Conservation (phyloP, 306 rosid genomes). For the Benincasa hispida region DNA sequence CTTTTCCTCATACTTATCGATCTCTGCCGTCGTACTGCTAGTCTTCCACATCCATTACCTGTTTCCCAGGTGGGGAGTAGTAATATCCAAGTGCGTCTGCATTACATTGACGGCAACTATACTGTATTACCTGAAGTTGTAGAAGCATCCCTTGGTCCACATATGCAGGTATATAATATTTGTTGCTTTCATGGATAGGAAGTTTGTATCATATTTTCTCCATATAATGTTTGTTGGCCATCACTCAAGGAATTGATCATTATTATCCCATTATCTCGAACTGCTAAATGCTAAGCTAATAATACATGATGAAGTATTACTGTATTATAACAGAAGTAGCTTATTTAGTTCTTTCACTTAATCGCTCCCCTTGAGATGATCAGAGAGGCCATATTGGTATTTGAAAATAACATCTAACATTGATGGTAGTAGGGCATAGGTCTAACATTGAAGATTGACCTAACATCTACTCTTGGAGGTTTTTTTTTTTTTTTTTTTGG, state of each 20-base stretch:
- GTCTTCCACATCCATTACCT: constrained; percentile 67
- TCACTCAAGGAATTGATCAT: not conserved
- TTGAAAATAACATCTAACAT: not conserved
- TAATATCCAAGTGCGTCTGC: constrained; percentile 85
- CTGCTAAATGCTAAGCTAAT: too few relatives aligned
- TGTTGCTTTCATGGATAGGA: not conserved
- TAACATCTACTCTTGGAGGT: not conserved
- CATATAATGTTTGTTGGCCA: not conserved
- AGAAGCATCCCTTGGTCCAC: constrained; percentile 89
- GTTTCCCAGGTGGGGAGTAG: constrained; percentile 84
- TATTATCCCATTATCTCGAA: not conserved
- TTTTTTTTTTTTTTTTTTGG: too few relatives aligned
- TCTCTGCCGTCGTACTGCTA: constrained; percentile 72
- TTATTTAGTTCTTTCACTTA: not conserved
- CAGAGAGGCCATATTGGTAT: not conserved
- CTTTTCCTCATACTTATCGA: constrained; percentile 84
- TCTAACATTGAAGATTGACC: not conserved
- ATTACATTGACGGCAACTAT: constrained; percentile 87
- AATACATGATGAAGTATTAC: not conserved
- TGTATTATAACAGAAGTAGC: not conserved
- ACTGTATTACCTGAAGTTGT: constrained; percentile 90
- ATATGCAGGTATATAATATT: constrained; percentile 62
- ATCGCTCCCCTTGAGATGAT: not conserved
- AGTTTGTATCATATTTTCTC: not conserved
- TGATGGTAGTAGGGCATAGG: not conserved